Evolutionary conservation across 768 basidiomycete genomes (phyloP), one percentile per base, ranked within the genome.

Genomic region (Hemileccinum rubropunctum): DNA sequence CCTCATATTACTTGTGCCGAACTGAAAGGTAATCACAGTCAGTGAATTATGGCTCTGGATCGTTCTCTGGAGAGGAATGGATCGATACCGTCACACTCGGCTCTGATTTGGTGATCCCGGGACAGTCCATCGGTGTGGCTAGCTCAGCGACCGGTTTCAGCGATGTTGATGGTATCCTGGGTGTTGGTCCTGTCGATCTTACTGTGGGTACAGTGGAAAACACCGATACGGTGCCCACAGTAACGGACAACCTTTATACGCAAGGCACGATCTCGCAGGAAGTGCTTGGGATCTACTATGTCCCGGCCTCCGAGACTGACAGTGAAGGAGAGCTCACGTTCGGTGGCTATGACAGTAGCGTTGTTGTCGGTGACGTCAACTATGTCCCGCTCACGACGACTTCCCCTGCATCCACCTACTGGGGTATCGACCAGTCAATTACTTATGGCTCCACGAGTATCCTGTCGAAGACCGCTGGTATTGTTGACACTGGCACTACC

Each of bases 231-330:
- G 50, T 68, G 26, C 62, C 67, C 9, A 73, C 71, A 15, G 69
- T 73, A 11, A 65, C 58, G 4, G 66, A 71, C 58, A 70, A 66
- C 49, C 64, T 71, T 3, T 64, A 53, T 51, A 35, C 30, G 14
- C 64, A 67, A 47, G 64, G 66, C 18, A 37, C 52, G 6, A 71
- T 72, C 43, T 32, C 30, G n/a, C 36, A 52, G 6, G 50, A 61
- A 18, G 50, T 62, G 6, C 48, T 71, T 45, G 66, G 66, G 14
- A 51, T 72, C 17, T 68, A 60, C 36, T 70, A 69, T 52, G 58
- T 54, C 36, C 63, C 65, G 5, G 33, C 46, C 27, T 49, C 59
- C 12, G 55, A 42, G 28, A 0, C 27, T 26, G 57, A 58, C 26
- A 63, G 54, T 32, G 45, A 55, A 8, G 48, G 65, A 40, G 45